These are phyloP conservation scores for Neonothopanus nambi DNA, from an alignment of 1,284 basidiomycete genomes.

Conservation along the genomic window DNA sequence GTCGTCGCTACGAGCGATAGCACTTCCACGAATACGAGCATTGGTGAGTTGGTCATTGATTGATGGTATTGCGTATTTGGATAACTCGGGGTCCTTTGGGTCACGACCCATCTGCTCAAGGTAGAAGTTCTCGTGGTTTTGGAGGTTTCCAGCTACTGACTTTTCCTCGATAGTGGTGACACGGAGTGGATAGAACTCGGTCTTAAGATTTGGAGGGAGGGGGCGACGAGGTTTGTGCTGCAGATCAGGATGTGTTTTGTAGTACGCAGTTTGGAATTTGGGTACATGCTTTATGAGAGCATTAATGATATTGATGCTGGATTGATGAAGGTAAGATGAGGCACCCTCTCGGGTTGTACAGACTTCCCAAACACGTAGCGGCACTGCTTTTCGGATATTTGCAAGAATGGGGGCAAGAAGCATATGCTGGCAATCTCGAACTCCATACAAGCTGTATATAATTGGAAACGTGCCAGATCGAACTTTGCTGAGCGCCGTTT, in stretches of 20 bases:
- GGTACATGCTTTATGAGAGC: not conserved
- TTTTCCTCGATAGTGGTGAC: not conserved
- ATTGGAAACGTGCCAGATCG: slow-evolving; percentile 30
- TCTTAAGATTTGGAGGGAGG: slow-evolving; percentile 21
- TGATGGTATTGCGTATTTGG: slow-evolving; percentile 19
- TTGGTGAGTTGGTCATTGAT: slow-evolving; percentile 29
- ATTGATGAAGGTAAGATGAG: not conserved
- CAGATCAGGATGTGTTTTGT: not conserved
- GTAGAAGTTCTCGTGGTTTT: slow-evolving; percentile 12
- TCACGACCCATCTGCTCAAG: slow-evolving; percentile 9
- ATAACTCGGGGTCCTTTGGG: slow-evolving; percentile 4
- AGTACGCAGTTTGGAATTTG: not conserved
- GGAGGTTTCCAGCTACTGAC: not conserved
- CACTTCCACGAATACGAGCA: slow-evolving; percentile 20
- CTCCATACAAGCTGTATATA: slow-evolving; percentile 23
- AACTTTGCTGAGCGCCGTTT: slow-evolving; percentile 25
- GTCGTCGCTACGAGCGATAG: slow-evolving; percentile 17
- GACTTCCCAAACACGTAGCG: not conserved
- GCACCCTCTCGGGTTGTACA: not conserved
- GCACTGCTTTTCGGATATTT: not conserved
- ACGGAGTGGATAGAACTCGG: slow-evolving; percentile 6
- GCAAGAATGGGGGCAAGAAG: slow-evolving; percentile 12
- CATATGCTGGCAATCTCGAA: slow-evolving; percentile 19
- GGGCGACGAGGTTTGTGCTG: slow-evolving; percentile 13
- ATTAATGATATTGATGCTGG: not conserved